These are phyloP conservation scores for Tylopilus sp. DNA, from an alignment of 768 basidiomycete species.

Conservation along the genomic window DNA sequence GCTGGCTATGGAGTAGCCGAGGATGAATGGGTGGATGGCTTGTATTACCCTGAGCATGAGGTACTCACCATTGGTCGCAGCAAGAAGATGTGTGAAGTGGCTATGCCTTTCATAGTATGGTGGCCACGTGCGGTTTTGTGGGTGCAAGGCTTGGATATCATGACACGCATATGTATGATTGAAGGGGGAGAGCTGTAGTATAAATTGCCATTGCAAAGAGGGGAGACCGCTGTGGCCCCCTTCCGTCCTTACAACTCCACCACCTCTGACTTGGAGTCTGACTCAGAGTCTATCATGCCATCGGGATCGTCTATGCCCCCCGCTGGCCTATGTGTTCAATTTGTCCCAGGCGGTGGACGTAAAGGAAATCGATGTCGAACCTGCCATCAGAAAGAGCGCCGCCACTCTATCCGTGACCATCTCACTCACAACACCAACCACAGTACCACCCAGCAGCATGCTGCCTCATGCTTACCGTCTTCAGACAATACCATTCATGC, in stretches of 20 bases:
- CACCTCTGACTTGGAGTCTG: no score
- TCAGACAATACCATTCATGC: no score
- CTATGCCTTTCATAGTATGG: not conserved
- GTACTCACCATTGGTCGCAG: conserved; percentile 1
- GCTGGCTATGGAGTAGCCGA: not conserved
- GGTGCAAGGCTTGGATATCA: not conserved
- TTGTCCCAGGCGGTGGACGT: not conserved
- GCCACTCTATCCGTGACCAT: no score
- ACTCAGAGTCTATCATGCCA: no score
- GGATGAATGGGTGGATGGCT: no score
- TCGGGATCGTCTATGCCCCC: no score
- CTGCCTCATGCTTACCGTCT: not conserved
- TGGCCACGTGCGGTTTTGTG: not conserved
- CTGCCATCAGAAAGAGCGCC: no score
- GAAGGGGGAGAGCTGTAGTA: not conserved
- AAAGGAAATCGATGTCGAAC: no score
- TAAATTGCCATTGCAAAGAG: no score
- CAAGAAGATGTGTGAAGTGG: not conserved
- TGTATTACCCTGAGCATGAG: conserved; percentile 10
- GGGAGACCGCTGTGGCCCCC: not conserved
- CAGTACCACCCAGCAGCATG: not conserved
- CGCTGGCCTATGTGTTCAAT: not conserved
- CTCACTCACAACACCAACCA: not conserved
- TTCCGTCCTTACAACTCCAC: not conserved
- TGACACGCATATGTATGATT: not conserved